Conservation (phyloP, 1,284 basidiomycete genomes). For the Agroathelia rolfsii region DNA sequence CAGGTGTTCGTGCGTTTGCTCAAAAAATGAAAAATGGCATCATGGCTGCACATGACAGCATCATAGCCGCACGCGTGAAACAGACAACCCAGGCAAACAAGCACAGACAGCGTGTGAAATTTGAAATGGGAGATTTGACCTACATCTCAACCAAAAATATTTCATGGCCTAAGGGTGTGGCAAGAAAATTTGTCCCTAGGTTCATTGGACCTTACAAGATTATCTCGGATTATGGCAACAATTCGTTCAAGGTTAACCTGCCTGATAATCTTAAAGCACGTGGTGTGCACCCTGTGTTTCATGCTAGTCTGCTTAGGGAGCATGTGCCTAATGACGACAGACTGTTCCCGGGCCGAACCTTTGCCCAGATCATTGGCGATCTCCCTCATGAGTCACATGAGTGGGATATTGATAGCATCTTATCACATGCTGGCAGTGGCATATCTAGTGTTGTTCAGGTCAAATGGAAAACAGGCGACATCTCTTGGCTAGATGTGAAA, state of each 20-base stretch:
- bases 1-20: conserved; percentile 17
- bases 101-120: conserved; percentile 11
- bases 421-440: conserved; percentile 16
- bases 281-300: conserved; percentile 23
- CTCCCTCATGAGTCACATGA: conserved; percentile 11
- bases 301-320: conserved; percentile 19
- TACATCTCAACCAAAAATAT: conserved; percentile 29
- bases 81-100: conserved; percentile 20
- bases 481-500: conserved; percentile 20
- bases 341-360: conserved; percentile 16
- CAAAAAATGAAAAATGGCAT: conserved; percentile 16
- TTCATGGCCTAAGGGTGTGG: conserved; percentile 17
- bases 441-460: conserved; percentile 17
- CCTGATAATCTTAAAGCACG: conserved; percentile 16
- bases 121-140: conserved; percentile 17
- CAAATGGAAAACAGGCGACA: conserved; percentile 20
- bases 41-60: conserved; percentile 19
- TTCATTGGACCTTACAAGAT: conserved; percentile 24
- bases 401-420: conserved; percentile 18
- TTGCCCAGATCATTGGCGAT: conserved; percentile 11
- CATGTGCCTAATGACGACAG: conserved; percentile 22
- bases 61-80: conserved; percentile 19
- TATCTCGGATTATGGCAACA: conserved; percentile 16
- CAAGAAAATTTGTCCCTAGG: conserved; percentile 24
- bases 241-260: conserved; percentile 20